Percentiles rank a stretch among this genome's conserved stretches.
Evolutionary conservation across 148 eudicot genomes (phyloP).

Genomic region (Rhododendron simsii): DNA sequence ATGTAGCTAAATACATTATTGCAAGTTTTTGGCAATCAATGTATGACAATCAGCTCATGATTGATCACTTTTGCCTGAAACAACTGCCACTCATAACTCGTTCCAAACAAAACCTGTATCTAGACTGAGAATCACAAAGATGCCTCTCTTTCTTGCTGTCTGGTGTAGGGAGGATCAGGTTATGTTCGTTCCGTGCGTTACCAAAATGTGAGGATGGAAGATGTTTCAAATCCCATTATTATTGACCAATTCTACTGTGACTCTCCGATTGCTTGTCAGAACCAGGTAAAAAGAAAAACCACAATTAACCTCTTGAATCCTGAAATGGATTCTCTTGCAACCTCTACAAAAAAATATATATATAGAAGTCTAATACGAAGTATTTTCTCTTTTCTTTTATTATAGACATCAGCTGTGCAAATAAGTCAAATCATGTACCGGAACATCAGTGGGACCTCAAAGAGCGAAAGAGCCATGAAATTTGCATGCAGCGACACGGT

Average conservation of each 20-base stretch:
- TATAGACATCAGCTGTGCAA: constrained; percentile 73
- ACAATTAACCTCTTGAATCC: not conserved
- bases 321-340: not conserved
- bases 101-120: not conserved
- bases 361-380: not conserved
- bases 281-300: constrained; percentile 45
- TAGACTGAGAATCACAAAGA: not conserved
- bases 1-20: not conserved
- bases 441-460: constrained; percentile 80
- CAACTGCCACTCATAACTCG: not conserved
- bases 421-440: constrained; percentile 71
- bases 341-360: too few relatives aligned
- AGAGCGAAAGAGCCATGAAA: constrained; percentile 68
- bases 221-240: constrained; percentile 85
- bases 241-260: constrained; percentile 96
- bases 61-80: not conserved
- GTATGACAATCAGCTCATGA: not conserved
- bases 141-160: not conserved
- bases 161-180: constrained; percentile 89
- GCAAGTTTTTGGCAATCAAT: not conserved
- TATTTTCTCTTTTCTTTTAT: constrained; percentile 6
- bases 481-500: constrained; percentile 82
- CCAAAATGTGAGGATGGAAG: constrained; percentile 79
- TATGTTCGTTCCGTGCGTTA: constrained; percentile 65
- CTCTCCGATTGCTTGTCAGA: constrained; percentile 66